Evolutionary conservation across 1,284 basidiomycete species (phyloP), one percentile per base, ranked within the genome.

Genomic region (Ganoderma resinaceum): DNA sequence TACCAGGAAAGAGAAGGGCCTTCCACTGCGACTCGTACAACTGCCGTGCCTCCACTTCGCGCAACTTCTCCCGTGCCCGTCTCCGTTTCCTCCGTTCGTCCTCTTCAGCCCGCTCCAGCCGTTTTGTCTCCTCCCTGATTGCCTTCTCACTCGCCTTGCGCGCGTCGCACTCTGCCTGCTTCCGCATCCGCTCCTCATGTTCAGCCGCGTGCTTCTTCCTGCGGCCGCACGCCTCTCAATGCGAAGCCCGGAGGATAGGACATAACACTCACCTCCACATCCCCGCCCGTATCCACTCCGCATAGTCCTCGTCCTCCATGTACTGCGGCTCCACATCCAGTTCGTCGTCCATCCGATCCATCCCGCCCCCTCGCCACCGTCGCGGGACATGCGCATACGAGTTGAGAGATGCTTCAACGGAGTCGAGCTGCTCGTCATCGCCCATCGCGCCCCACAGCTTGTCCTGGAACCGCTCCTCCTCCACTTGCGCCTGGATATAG

Each of bases 261-360:
- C n/a, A 43, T n/a, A 59, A 31, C 9, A 81, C 89, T 60, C 72
- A 89, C 90, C 87, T 87, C 84, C 92, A 94, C 91, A 95, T 95
- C 38, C 92, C 92, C 53, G 85, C 80, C 68, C 94, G 81, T 42
- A 95, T 80, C 89, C 91, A 95, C 75, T 95, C 93, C 2, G 90
- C 88, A 72, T 95, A 95, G 72, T 93, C 89, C 70, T 95, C 92
- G 20, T 95, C 93, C 73, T 92, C 90, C 91, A 95, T 90, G 68
- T 81, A 74, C 37, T 79, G 80, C 20, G 91, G 90, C 72, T 92
- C 82, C 29, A 84, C 73, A 43, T 80, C 82, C 33, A 82, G 70
- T 78, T 97, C 91, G 75, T 87, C 84, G 52, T 83, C 84, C 64
- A 80, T 69, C 75, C 73, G 63, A 72, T 78, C 73, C 75, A 78